Base-by-base conservation (phyloP, 768 basidiomycete species). In the Trichaptum fuscoviolaceum region DNA sequence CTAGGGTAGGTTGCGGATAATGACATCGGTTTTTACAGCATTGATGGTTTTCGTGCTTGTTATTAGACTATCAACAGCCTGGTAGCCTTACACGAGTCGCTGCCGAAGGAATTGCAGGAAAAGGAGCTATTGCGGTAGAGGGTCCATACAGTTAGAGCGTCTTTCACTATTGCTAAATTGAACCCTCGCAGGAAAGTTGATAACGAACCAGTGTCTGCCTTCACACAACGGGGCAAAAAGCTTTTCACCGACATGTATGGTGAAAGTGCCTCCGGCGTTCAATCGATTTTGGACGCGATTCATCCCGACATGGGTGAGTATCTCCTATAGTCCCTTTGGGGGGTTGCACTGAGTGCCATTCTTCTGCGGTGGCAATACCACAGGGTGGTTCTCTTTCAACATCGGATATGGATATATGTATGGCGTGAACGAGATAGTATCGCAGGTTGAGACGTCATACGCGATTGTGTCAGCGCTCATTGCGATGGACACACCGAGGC, bases 251-350 rank as follows among this genome's bases (percentile, higher is more conserved):
- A 77, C 5, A 78, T 85, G 18, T 90, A 90, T 67, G 87, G 88
- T 18, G 81, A 84, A 42, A 86, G 84, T 1, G 82, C 86, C 7
- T 73, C 78, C 30, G 58, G 72, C 1, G 83, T 88, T 2, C 83
- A 84, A 66, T 67, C 63, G 2, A 67, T 88, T 20, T 72, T 90
- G n/a, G 75, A 79, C 69, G 68, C 75, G 10, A 79, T 84, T 27
- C 87, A 87, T 73, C 88, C 88, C 0, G 89, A 90, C 71, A 78
- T 90, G 73, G 87, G 89, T 88, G 69, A 67, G 81, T 71, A 30
- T 24, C 9, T 35, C 27, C n/a, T n/a, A n/a, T n/a, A n/a, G n/a
- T n/a, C n/a, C n/a, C n/a, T n/a, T n/a, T n/a, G n/a, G n/a, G n/a
- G n/a, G n/a, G n/a, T n/a, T n/a, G n/a, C n/a, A n/a, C n/a, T n/a